Evolutionary conservation across 805 yeast genomes (phyloP).

Genomic region (Tetrapisispora nanseiensis): DNA sequence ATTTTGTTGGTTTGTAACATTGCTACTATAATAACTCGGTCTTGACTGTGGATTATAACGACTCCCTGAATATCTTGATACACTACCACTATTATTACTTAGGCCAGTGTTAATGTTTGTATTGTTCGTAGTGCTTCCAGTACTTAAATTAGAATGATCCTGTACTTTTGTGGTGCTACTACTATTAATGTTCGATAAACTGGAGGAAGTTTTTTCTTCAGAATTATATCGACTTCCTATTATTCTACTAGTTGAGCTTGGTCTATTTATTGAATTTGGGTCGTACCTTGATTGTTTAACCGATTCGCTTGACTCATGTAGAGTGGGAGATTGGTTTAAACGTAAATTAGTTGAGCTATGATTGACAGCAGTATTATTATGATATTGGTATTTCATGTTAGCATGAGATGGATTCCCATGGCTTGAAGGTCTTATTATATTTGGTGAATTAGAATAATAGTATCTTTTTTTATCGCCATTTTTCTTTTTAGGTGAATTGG

Average conservation of each 20-base stretch:
- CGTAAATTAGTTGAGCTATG: conserved; percentile 7
- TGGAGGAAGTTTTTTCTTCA: conserved; percentile 7
- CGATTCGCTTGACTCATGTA: not conserved
- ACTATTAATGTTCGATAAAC: not conserved
- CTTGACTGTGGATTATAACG: conserved; percentile 20
- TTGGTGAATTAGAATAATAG: conserved; percentile 20
- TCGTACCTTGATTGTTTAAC: conserved; percentile 23
- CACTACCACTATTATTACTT: not conserved
- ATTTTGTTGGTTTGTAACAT: not conserved
- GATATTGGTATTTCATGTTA: not conserved
- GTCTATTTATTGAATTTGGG: conserved; percentile 16
- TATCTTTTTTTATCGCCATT: conserved; percentile 24
- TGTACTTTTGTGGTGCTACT: no score
- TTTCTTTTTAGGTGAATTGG: conserved; percentile 2
- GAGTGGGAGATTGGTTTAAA: conserved; percentile 3
- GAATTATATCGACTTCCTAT: conserved; percentile 24
- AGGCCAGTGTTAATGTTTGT: not conserved
- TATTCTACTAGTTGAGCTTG: conserved; percentile 9
- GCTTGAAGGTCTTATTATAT: conserved; percentile 14
- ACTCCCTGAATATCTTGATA: conserved; percentile 14
- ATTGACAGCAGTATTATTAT: not conserved
- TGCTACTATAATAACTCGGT: not conserved
- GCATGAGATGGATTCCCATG: conserved; percentile 8
- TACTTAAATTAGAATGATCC: no score
- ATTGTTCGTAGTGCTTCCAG: not conserved